Percentiles rank a stretch among this genome's conserved stretches.
Evolutionary conservation across 75 land plant species (phyloP).

Genomic region (Pinus albicaulis): DNA sequence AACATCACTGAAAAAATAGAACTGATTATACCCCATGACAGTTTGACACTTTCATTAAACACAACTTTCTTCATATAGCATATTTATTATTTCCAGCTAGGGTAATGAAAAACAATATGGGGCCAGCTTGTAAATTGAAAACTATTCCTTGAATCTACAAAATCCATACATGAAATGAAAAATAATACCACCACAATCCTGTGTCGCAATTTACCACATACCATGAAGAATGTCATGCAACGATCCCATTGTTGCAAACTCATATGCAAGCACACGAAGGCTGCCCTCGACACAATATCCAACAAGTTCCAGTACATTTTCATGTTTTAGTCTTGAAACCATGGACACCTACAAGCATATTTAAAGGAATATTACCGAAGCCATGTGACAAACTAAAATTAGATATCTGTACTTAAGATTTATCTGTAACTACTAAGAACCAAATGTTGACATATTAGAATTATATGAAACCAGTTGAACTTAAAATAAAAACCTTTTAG

Average conservation of each 20-base stretch:
- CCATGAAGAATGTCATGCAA: constrained; percentile 68
- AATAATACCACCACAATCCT: too few species aligned
- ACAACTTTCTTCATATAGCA: background rate
- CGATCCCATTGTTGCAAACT: constrained; percentile 67
- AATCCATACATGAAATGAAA: background rate
- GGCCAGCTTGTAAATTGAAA: background rate
- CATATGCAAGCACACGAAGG: constrained; percentile 58
- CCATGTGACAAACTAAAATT: background rate
- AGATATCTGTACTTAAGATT: background rate
- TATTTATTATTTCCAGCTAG: background rate
- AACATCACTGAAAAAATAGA: background rate
- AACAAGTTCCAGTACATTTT: constrained; percentile 58
- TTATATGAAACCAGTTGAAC: background rate
- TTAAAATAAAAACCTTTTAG: background rate
- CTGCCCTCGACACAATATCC: constrained; percentile 62
- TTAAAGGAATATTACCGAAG: background rate
- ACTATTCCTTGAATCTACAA: background rate
- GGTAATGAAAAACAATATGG: background rate
- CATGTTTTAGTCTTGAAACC: constrained; percentile 60
- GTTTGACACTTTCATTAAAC: background rate
- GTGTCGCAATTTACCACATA: background rate
- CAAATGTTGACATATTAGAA: constrained; percentile 1
- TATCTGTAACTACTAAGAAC: background rate
- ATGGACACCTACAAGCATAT: constrained; percentile 54
- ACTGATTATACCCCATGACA: background rate